A percentile compares a stretch with the other conserved stretches of the same genome.
Conservation (phyloP, 306 rosid species). For the Cicer yamashitae region DNA sequence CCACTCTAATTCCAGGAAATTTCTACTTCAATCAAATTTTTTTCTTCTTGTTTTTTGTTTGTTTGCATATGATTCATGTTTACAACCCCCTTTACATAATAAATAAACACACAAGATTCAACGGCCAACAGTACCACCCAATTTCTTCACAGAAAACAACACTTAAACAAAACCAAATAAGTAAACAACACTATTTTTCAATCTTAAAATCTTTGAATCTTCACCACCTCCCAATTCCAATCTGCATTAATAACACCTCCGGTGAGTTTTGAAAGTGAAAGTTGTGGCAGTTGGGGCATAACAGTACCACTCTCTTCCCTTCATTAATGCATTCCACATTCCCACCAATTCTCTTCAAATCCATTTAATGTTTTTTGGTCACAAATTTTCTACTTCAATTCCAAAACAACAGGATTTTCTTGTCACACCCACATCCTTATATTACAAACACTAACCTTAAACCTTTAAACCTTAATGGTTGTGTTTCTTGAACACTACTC, state of each 20-base stretch:
- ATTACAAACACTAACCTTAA: slow-evolving; percentile 4
- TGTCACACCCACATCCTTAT: background rate
- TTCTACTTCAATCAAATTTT: slow-evolving; percentile 26
- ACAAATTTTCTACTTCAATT: background rate
- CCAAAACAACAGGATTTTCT: slow-evolving; percentile 7
- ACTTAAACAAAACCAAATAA: slow-evolving; percentile 20
- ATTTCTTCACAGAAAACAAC: background rate
- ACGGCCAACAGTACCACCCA: background rate
- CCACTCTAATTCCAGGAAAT: slow-evolving; percentile 40
- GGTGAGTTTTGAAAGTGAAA: slow-evolving; percentile 55
- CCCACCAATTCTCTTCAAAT: slow-evolving; percentile 38
- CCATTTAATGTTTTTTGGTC: slow-evolving; percentile 39
- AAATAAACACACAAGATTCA: background rate
- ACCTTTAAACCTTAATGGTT: slow-evolving; percentile 33
- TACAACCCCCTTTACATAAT: background rate
- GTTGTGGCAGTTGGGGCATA: slow-evolving; percentile 36
- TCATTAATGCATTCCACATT: slow-evolving; percentile 44
- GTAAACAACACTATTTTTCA: background rate
- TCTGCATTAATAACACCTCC: slow-evolving; percentile 52
- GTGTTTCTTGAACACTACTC: slow-evolving; percentile 28
- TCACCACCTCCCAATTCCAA: slow-evolving; percentile 34
- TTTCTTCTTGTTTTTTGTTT: background rate
- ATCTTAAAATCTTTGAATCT: background rate
- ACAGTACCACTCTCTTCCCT: slow-evolving; percentile 30
- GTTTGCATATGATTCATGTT: background rate